phyloP scores from a whole-genome alignment of 2,329 filamentous ascomycete genomes.

The Allantophomopsis cytisporea region DNA sequence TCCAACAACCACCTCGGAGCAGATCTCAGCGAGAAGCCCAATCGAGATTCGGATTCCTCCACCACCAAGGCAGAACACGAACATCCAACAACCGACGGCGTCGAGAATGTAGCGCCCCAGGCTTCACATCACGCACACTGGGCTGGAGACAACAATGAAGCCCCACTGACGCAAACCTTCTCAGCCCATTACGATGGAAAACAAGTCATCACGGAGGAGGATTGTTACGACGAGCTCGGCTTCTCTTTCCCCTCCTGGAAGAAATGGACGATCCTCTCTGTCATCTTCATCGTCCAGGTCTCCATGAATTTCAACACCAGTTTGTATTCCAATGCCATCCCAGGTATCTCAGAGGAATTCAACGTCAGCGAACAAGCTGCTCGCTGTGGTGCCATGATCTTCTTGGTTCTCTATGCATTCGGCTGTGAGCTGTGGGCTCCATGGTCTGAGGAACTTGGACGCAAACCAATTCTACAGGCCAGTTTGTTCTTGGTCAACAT shows the following conservation, averaged over 20 bases:
- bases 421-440: constrained; percentile 83
- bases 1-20: too few relatives aligned
- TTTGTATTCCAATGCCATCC: constrained; percentile 56
- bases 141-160: constrained; percentile 3
- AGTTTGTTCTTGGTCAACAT: constrained; percentile 66
- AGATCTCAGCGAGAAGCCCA: too few relatives aligned
- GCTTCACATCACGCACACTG: constrained; percentile 6
- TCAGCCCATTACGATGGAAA: constrained; percentile 6
- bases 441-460: constrained; percentile 73
- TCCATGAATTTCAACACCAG: constrained; percentile 74
- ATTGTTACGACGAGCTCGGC: constrained; percentile 54
- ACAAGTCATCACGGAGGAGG: constrained; percentile 33
- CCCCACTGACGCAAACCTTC: constrained; percentile 2
- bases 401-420: constrained; percentile 69
- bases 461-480: constrained; percentile 61
- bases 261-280: constrained; percentile 61
- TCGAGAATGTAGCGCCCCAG: constrained; percentile 2
- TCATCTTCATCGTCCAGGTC: constrained; percentile 61
- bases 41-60: constrained; percentile 3
- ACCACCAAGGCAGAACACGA: constrained; percentile 4
- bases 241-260: constrained; percentile 44
- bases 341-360: constrained; percentile 54
- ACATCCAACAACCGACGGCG: neutral
- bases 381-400: constrained; percentile 63
- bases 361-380: constrained; percentile 53